Conservation (phyloP, 352 stramenopile genomes). For the Labyrinthula sp. region DNA sequence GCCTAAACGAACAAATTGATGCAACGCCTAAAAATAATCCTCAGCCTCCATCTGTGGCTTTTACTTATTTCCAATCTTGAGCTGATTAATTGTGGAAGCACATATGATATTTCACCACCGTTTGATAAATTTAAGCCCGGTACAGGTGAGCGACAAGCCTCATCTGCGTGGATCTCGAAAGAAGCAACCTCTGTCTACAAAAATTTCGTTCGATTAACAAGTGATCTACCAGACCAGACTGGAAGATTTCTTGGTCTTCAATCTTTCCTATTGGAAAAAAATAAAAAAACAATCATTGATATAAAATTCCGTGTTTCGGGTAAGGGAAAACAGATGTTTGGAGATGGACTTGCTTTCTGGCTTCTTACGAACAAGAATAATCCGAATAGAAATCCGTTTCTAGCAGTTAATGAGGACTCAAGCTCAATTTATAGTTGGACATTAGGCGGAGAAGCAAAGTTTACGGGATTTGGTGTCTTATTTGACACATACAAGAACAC, state of each 20-base stretch:
- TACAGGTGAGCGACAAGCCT: constrained; percentile 8
- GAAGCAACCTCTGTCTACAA: no score
- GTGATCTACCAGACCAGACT: constrained; percentile 35
- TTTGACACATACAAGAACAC: constrained; percentile 50
- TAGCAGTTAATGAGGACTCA: constrained; percentile 1
- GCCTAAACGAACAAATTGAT: no score
- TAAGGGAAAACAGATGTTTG: constrained; percentile 38
- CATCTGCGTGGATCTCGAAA: no score
- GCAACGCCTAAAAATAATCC: no score
- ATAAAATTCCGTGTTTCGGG: constrained; percentile 42
- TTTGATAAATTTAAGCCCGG: constrained; percentile 27
- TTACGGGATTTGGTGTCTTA: constrained; percentile 40
- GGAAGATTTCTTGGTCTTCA: constrained; percentile 34
- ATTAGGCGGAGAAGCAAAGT: constrained; percentile 34
- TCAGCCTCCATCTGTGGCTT: no score
- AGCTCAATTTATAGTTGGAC: constrained; percentile 28
- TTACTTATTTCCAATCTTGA: no score
- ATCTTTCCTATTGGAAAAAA: no score
- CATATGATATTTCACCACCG: no score
- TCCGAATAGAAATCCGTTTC: constrained; percentile 8
- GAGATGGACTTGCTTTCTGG: constrained; percentile 41
- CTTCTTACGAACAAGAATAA: constrained; percentile 31
- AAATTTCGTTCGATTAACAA: constrained; percentile 21
- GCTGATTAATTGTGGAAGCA: no score
- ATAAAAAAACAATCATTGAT: no score